phyloP scores from a whole-genome alignment of 1,284 basidiomycete genomes.

The Ustilago loliicola region DNA sequence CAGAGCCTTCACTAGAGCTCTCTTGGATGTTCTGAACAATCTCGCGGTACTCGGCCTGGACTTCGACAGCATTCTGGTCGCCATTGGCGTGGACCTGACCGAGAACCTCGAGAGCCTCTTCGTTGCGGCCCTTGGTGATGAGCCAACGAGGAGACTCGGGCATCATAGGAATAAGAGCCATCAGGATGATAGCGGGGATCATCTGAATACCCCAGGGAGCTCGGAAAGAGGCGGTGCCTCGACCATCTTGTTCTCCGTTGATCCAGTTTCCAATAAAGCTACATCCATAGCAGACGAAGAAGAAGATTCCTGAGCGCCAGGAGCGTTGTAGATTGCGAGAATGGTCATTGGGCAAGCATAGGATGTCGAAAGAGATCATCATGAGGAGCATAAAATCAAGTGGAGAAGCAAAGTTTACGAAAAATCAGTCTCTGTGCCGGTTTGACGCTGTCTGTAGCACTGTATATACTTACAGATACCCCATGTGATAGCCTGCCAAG shows the following conservation, averaged over 20 bases:
- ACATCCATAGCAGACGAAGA: conserved; percentile 16
- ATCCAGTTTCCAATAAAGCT: conserved; percentile 15
- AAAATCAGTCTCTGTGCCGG: no score
- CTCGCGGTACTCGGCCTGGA: conserved; percentile 16
- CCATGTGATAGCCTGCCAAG: conserved; percentile 18
- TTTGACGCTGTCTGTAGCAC: no score
- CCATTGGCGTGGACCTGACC: conserved; percentile 45
- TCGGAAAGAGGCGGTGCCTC: conserved; percentile 27
- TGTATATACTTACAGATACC: conserved; percentile 7
- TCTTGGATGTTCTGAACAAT: conserved; percentile 32
- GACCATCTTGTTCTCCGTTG: conserved; percentile 26
- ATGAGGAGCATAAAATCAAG: no score
- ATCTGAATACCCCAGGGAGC: conserved; percentile 31
- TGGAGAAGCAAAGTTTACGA: no score
- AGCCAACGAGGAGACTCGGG: conserved; percentile 55
- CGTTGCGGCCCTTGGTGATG: conserved; percentile 30
- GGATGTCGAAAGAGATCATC: no score
- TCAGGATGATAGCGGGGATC: conserved; percentile 27
- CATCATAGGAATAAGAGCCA: conserved; percentile 25
- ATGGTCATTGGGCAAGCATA: no score
- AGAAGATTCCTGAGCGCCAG: conserved; percentile 14
- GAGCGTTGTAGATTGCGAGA: no score
- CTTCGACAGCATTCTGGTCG: conserved; percentile 27
- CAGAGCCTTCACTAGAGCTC: conserved; percentile 24
- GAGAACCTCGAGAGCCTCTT: conserved; percentile 40